Evolutionary conservation across 805 yeast species (phyloP).

Genomic region (Ogataea angusta): DNA sequence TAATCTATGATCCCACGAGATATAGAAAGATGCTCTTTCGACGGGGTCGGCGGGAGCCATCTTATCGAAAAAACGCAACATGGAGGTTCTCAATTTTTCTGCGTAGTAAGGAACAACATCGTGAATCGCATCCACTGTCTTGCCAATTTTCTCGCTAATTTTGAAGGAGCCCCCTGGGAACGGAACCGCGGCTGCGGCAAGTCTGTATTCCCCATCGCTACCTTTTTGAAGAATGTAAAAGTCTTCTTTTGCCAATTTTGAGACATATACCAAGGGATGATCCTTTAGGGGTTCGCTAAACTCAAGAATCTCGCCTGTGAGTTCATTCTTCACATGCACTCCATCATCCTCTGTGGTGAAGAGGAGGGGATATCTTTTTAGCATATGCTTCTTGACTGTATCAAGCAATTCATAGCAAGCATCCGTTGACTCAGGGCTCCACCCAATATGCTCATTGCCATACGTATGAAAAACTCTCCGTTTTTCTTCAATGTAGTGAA

Average conservation of each 20-base stretch:
- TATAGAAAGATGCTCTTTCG: conserved; percentile 73
- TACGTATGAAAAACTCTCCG: conserved; percentile 52
- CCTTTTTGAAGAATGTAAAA: conserved; percentile 58
- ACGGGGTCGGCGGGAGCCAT: conserved; percentile 62
- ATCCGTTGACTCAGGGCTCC: conserved; percentile 62
- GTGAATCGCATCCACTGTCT: conserved; percentile 60
- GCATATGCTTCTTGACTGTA: conserved; percentile 56
- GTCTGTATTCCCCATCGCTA: conserved; percentile 57
- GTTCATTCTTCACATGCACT: conserved; percentile 51
- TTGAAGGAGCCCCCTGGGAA: conserved; percentile 79
- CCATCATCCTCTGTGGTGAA: conserved; percentile 52
- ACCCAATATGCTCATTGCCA: conserved; percentile 60
- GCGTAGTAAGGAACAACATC: conserved; percentile 67
- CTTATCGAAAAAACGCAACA: conserved; percentile 70
- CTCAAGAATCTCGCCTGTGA: conserved; percentile 61
- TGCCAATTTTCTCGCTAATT: conserved; percentile 56
- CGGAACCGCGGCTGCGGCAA: conserved; percentile 73
- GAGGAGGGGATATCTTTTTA: conserved; percentile 58
- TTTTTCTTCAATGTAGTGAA: conserved; percentile 64
- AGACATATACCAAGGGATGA: conserved; percentile 59
- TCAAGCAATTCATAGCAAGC: conserved; percentile 64
- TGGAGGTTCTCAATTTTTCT: conserved; percentile 59
- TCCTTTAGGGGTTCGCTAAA: conserved; percentile 57
- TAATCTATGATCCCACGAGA: conserved; percentile 69
- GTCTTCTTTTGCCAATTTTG: conserved; percentile 74